These are phyloP conservation scores for Saccharomycopsis hybrid DNA, from an alignment of 1,139 yeast genomes.

Conservation along the genomic window DNA sequence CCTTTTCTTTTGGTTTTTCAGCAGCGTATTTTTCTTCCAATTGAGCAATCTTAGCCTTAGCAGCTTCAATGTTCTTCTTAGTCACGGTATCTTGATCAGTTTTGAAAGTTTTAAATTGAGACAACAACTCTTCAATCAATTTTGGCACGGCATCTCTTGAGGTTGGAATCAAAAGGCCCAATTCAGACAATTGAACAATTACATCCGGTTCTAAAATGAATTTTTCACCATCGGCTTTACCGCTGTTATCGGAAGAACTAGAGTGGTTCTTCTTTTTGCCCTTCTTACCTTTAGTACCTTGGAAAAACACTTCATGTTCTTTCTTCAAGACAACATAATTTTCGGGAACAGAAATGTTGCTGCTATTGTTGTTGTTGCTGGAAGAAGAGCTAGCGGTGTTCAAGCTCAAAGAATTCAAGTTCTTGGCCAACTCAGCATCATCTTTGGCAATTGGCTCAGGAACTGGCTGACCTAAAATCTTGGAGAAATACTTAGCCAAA, in stretches of 20 bases:
- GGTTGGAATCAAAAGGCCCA: slow-evolving; percentile 76
- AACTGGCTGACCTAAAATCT: slow-evolving; percentile 12
- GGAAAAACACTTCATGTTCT: slow-evolving; percentile 49
- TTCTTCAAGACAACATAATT: slow-evolving; percentile 63
- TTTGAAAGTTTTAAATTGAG: slow-evolving; percentile 64
- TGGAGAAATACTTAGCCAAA: slow-evolving; percentile 23
- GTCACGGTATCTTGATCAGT: slow-evolving; percentile 80
- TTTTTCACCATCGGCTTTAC: slow-evolving; percentile 29
- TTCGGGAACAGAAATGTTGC: slow-evolving; percentile 56
- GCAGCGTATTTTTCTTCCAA: slow-evolving; percentile 35
- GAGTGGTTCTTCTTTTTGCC: slow-evolving; percentile 32
- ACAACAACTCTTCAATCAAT: slow-evolving; percentile 64
- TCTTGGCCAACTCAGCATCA: slow-evolving; percentile 21
- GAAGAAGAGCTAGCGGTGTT: slow-evolving; percentile 29
- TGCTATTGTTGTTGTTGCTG: slow-evolving; percentile 39
- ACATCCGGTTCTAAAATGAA: slow-evolving; percentile 78
- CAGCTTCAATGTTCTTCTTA: slow-evolving; percentile 52
- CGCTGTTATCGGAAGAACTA: neutral
- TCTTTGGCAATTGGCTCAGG: slow-evolving; percentile 17
- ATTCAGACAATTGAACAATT: slow-evolving; percentile 69
- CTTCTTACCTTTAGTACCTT: slow-evolving; percentile 51
- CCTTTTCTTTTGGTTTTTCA: slow-evolving; percentile 31
- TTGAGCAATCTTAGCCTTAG: slow-evolving; percentile 60
- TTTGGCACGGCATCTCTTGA: slow-evolving; percentile 65
- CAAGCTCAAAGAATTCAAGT: neutral